Base-by-base conservation (phyloP, 495 filamentous ascomycete species). In the Cudoniella acicularis region DNA sequence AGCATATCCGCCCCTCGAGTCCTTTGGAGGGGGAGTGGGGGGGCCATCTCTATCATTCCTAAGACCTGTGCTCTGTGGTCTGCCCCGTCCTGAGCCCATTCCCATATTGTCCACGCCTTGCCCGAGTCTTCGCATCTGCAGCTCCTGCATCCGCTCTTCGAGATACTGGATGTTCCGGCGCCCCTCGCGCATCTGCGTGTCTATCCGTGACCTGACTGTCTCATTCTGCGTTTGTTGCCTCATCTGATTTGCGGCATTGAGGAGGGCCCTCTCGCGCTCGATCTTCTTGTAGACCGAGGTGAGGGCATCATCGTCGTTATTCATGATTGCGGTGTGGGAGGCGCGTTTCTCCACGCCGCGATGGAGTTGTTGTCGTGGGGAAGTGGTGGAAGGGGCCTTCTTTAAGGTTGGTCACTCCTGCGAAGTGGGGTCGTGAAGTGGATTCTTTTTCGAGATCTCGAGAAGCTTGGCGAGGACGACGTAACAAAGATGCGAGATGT, bases 211-310 rank as follows among this genome's bases (percentile, higher is more conserved):
- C 66, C 92, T 89, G 58, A 98, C 92, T 55, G 84, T 76, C 55
- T 89, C 87, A 72, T 99, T 98, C 75, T 90, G 85, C 66, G 93
- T 96, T 67, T 92, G 91, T 76, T 91, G 89, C 78, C 92, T 87
- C 90, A 99, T 96, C 57, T 87, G 83, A 70, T 90, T 90, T 52
- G 95, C 95, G 64, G 90, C 92, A 73, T 90, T 87, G 80, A 99
- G 94, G 64, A 99, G 84, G 66, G 88, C 87, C 80, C 93, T 92
- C 74, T 99, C 95, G 72, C 94, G 84, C 80, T 97, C 91, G 75
- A 98, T 97, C 90, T 99, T 98, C 76, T 85, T 87, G 77, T 87
- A 84, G 78, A 98, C 90, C 76, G 92, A 88, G 75, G 80, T 82
- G 75, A 93, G 84, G 66, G 89, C 84, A 67, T 92, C 87, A 65